phyloP scores from a whole-genome alignment of 805 yeast genomes.

The Myxozyma nipponensis region DNA sequence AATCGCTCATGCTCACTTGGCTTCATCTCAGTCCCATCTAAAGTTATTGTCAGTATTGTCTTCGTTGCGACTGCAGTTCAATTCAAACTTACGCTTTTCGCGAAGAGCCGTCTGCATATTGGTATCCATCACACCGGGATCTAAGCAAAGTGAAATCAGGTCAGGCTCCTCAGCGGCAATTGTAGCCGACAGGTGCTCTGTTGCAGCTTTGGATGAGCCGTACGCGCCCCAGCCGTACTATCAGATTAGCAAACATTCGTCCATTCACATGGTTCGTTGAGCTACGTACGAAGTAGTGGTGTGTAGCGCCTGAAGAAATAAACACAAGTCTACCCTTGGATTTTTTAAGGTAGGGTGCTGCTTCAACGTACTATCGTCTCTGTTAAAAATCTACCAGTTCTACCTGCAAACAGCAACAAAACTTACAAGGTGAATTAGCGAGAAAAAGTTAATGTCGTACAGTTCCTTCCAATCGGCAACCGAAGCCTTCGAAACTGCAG shows the following conservation, averaged over 20 bases:
- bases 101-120: slow-evolving; percentile 82
- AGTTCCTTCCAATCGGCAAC: slow-evolving; percentile 56
- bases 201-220: slow-evolving; percentile 87
- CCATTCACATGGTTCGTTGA: not conserved
- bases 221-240: slow-evolving; percentile 84
- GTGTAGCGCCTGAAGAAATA: slow-evolving; percentile 87
- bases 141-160: slow-evolving; percentile 64
- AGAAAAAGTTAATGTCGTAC: slow-evolving; percentile 74
- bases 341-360: slow-evolving; percentile 56
- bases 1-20: slow-evolving; percentile 58
- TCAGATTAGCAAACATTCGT: not conserved
- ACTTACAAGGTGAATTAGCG: slow-evolving; percentile 46
- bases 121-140: slow-evolving; percentile 95
- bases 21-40: slow-evolving; percentile 56
- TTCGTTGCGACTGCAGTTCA: too few relatives aligned
- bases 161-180: slow-evolving; percentile 64
- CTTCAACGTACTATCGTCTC: slow-evolving; percentile 31
- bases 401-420: not conserved
- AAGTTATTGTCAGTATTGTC: not conserved
- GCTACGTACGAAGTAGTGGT: slow-evolving; percentile 44
- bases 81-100: slow-evolving; percentile 41
- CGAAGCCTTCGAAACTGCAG: slow-evolving; percentile 48
- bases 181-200: slow-evolving; percentile 69
- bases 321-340: slow-evolving; percentile 64
- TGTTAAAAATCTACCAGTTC: not conserved